Evolutionary conservation across 768 basidiomycete genomes (phyloP).

Genomic region (Russula sp.): DNA sequence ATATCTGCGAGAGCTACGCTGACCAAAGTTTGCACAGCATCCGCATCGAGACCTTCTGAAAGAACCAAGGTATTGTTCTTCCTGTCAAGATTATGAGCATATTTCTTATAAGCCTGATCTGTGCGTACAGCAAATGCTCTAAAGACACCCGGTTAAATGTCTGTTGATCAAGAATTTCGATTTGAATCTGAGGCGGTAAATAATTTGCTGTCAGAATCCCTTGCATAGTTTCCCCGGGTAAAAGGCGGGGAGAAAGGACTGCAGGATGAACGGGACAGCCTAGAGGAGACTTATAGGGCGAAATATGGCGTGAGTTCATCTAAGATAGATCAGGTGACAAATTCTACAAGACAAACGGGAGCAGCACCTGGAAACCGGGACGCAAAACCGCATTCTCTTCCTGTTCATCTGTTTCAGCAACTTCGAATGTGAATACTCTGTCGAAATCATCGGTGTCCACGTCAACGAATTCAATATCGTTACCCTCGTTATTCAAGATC

Average conservation of each 20-base stretch:
- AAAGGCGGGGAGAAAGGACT: not conserved
- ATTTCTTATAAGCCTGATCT: not conserved
- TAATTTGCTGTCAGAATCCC: conserved; percentile 12
- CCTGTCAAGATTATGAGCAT: not conserved
- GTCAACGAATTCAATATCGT: conserved; percentile 24
- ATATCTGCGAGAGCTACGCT: not conserved
- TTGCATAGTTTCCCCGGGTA: conserved; percentile 21
- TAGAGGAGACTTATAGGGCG: not conserved
- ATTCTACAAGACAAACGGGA: not conserved
- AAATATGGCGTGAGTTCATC: not conserved
- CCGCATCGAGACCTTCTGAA: conserved; percentile 4
- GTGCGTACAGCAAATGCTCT: conserved; percentile 1
- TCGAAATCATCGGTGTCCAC: conserved; percentile 38
- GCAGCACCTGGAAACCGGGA: conserved; percentile 41
- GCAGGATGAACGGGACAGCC: not conserved
- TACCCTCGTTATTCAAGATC: conserved; percentile 36
- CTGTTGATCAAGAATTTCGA: not conserved
- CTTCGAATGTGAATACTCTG: conserved; percentile 47
- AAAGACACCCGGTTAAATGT: not conserved
- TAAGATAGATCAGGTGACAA: not conserved
- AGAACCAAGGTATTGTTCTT: not conserved
- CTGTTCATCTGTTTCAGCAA: conserved; percentile 47
- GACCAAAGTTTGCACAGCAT: not conserved
- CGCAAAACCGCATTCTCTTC: conserved; percentile 41
- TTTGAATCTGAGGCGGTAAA: not conserved